Conservation (phyloP, 768 basidiomycete genomes). For the Boletus reticuloceps region DNA sequence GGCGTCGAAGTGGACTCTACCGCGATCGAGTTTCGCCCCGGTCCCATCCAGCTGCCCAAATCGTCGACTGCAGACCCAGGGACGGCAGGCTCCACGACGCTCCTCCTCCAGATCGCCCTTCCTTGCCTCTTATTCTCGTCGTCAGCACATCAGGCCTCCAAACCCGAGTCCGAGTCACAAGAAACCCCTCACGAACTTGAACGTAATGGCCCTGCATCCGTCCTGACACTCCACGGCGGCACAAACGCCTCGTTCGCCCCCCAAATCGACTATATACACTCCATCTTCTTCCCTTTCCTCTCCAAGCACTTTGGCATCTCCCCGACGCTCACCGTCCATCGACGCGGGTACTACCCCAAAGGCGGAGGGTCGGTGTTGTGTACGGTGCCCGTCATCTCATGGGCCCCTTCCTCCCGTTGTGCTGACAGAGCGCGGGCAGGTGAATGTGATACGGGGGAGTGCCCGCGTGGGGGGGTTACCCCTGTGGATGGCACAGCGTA, state of each 20-base stretch:
- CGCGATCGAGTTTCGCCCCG: slow-evolving; percentile 55
- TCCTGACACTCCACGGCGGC: slow-evolving; percentile 60
- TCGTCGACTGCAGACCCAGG: slow-evolving; percentile 44
- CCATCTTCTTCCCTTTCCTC: slow-evolving; percentile 69
- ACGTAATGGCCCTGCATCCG: slow-evolving; percentile 32
- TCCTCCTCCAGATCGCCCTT: slow-evolving; percentile 69
- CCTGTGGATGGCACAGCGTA: slow-evolving; percentile 47
- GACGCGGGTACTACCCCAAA: slow-evolving; percentile 69
- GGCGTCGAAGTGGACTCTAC: slow-evolving; percentile 56
- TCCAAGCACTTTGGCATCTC: slow-evolving; percentile 48
- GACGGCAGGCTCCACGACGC: slow-evolving; percentile 70
- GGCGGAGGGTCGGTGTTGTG: slow-evolving; percentile 65
- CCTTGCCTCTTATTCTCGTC: slow-evolving; percentile 64
- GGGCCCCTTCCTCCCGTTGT: slow-evolving; percentile 45
- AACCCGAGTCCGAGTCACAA: background rate
- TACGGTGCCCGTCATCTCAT: slow-evolving; percentile 31
- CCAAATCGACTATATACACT: slow-evolving; percentile 69
- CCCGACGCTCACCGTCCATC: slow-evolving; percentile 45
- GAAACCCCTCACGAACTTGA: background rate
- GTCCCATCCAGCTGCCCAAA: slow-evolving; percentile 38
- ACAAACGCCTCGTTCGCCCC: slow-evolving; percentile 73
- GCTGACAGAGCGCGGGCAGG: slow-evolving; percentile 54
- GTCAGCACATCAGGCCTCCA: background rate
- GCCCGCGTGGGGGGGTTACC: slow-evolving; percentile 73
- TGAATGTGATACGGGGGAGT: slow-evolving; percentile 51